Conservation (phyloP, 1,284 basidiomycete genomes). For the Rhodotorula sp. region DNA sequence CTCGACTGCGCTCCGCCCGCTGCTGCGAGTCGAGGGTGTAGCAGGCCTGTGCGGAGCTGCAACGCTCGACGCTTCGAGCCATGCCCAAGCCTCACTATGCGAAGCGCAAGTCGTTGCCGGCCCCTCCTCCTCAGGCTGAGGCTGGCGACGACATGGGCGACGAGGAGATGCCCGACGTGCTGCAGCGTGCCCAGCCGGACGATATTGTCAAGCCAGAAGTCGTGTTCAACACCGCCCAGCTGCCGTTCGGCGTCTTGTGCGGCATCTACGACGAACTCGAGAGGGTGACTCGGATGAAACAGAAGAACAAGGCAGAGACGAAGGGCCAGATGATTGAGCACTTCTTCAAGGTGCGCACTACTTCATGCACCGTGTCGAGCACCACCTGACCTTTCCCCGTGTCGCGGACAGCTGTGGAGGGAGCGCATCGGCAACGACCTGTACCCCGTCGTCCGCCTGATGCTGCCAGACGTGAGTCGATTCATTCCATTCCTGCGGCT, state of each 20-base stretch:
- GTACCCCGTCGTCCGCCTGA: slow-evolving; percentile 53
- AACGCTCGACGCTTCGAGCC: background rate
- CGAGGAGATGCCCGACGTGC: background rate
- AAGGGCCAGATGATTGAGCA: slow-evolving; percentile 46
- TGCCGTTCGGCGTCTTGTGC: slow-evolving; percentile 20
- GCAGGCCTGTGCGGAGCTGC: no score
- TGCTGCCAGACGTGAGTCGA: slow-evolving; percentile 53
- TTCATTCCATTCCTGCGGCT: background rate
- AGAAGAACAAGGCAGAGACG: slow-evolving; percentile 45
- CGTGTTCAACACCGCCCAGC: slow-evolving; percentile 10
- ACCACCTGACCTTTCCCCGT: background rate
- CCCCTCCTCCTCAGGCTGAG: background rate
- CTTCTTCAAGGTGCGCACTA: slow-evolving; percentile 42
- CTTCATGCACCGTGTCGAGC: no score
- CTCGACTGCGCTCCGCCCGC: background rate
- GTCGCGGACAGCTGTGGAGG: slow-evolving; percentile 48
- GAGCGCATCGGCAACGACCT: slow-evolving; percentile 53
- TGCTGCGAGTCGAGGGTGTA: background rate
- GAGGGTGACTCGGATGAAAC: slow-evolving; percentile 12
- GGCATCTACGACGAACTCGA: slow-evolving; percentile 27
- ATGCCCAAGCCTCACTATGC: background rate
- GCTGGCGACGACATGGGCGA: background rate
- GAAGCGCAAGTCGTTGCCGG: no score
- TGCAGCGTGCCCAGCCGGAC: slow-evolving; percentile 6
- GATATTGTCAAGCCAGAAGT: slow-evolving; percentile 24